Base-by-base conservation (phyloP, 2,329 filamentous ascomycete species). In the Lachnellula arida region DNA sequence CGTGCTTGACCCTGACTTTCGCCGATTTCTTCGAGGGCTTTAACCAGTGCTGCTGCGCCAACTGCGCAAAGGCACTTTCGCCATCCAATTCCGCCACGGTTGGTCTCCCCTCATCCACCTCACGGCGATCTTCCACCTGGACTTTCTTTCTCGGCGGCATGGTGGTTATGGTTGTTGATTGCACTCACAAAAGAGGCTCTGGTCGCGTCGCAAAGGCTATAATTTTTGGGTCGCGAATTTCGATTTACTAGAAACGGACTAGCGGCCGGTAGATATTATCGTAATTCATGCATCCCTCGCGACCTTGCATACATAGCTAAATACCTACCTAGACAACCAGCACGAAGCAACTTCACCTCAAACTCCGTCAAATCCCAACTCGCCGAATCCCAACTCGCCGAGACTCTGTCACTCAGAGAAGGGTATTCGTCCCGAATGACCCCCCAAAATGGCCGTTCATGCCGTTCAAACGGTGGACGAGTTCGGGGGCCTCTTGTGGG, bases 41-140 rank as follows among this genome's bases (percentile, higher is more conserved):
- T 59, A 96, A 77, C 94, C 94, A 99, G 73, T 93, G 81, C 72
- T 89, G 85, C 68, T 86, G 84, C 59, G 94, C 94, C 62, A 97
- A 77, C 70, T 88, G 81, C 66, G 87, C 85, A 74, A 91, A 90
- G 62, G 81, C 76, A 65, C 78, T 85, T 68, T 90, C 87, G 67
- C 85, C 86, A 63, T 88, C 84, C 59, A 89, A 70, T 66, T 87
- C 88, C 63, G 84, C 82, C 60, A 87, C 79, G 5, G 85, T 84
- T 6, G 87, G 84, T 46, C 84, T 81, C 54, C 78, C 76, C 28
- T 75, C 69, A 54, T 75, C 72, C 32, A 64, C 62, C 51, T 73
- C 69, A 60, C 75, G 73, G 46, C 55, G 60, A 47, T 46, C 37
- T 23, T 65, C 64, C 34, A 57, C 63, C 44, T 66, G 68, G 49